A percentile compares a stretch with the other conserved stretches of the same genome.
Evolutionary conservation across 495 filamentous ascomycete species (phyloP).

Genomic region (Penicillium arizonense): DNA sequence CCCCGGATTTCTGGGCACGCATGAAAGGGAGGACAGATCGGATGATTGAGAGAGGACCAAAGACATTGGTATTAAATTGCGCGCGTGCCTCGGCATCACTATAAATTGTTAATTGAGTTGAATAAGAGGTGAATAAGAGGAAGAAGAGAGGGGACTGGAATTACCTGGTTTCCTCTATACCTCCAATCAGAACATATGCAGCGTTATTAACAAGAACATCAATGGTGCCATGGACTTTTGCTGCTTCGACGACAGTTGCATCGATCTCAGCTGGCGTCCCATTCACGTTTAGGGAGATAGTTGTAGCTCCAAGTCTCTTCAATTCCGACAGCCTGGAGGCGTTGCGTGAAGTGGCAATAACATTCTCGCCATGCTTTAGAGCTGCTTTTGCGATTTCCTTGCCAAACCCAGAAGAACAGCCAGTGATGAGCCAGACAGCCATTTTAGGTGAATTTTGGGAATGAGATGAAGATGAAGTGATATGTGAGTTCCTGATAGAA

Average conservation of each 20-base stretch:
- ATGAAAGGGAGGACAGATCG: constrained; percentile 49
- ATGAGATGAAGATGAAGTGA: too few relatives aligned
- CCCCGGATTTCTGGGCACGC: constrained; percentile 28
- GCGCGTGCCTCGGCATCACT: neutral
- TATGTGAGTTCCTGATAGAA: too few relatives aligned
- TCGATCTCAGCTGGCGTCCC: too few relatives aligned
- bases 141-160: too few relatives aligned
- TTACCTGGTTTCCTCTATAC: constrained; percentile 13
- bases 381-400: constrained; percentile 38
- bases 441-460: too few relatives aligned
- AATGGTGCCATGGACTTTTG: constrained; percentile 39
- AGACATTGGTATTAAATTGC: constrained; percentile 36
- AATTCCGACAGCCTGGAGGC: constrained; percentile 34
- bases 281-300: too few relatives aligned
- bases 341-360: constrained; percentile 53
- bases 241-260: too few relatives aligned
- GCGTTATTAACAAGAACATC: constrained; percentile 54
- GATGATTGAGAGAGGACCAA: constrained; percentile 41
- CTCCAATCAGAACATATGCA: constrained; percentile 30
- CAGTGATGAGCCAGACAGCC: constrained; percentile 55
- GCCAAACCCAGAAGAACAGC: constrained; percentile 49
- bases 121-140: too few relatives aligned
- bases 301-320: too few relatives aligned
- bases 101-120: too few relatives aligned
- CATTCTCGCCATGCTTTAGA: constrained; percentile 48